Conservation (phyloP, 2,329 filamentous ascomycete species). For the Beauveria rudraprayagi region DNA sequence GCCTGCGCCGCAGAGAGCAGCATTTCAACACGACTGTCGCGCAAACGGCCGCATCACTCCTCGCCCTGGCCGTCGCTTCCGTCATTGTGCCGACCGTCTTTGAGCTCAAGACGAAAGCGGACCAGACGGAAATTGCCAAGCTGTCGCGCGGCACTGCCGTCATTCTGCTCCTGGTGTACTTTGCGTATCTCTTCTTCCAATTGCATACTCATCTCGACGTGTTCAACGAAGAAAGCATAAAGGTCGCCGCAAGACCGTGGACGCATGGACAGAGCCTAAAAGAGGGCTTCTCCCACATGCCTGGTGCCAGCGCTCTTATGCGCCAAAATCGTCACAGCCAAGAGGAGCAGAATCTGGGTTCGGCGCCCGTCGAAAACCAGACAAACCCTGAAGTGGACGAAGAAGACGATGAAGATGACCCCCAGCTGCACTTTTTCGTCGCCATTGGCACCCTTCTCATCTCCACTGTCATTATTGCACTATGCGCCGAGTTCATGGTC, state of each 20-base stretch:
- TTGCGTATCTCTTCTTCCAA: slow-evolving; percentile 80
- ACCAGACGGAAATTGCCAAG: slow-evolving; percentile 43
- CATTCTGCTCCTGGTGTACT: slow-evolving; percentile 78
- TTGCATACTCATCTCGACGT: slow-evolving; percentile 74
- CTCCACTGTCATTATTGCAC: slow-evolving; percentile 72
- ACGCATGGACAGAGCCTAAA: slow-evolving; percentile 27
- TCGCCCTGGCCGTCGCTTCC: slow-evolving; percentile 70
- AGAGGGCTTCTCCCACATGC: slow-evolving; percentile 32
- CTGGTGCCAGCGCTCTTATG: slow-evolving; percentile 24
- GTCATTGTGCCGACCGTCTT: slow-evolving; percentile 90
- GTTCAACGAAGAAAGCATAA: slow-evolving; percentile 73
- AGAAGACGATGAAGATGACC: slow-evolving; percentile 66
- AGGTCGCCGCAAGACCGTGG: slow-evolving; percentile 56
- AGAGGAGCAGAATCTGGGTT: slow-evolving; percentile 37
- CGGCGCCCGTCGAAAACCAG: slow-evolving; percentile 33
- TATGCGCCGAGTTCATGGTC: slow-evolving; percentile 75
- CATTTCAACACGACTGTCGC: slow-evolving; percentile 89
- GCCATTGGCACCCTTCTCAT: slow-evolving; percentile 62
- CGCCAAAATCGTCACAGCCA: slow-evolving; percentile 20
- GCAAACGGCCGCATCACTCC: slow-evolving; percentile 75
- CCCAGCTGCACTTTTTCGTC: slow-evolving; percentile 63
- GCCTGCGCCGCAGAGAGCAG: slow-evolving; percentile 70
- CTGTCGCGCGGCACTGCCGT: slow-evolving; percentile 68
- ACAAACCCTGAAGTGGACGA: slow-evolving; percentile 37
- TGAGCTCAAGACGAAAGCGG: slow-evolving; percentile 41